Evolutionary conservation across 345 rosid genomes (phyloP).

Genomic region (Balakata baccata): DNA sequence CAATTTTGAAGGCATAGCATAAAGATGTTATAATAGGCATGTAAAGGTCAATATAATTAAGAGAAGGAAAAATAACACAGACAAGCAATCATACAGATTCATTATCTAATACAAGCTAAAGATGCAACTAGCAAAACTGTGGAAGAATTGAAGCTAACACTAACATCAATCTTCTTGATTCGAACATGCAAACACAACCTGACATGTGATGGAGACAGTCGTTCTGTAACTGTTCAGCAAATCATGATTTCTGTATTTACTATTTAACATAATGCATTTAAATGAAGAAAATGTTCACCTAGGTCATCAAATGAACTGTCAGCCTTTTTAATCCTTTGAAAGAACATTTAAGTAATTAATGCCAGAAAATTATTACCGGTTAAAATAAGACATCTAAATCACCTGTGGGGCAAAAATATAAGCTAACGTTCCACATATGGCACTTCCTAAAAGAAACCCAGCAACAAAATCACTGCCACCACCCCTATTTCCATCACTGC

Average conservation of each 20-base stretch:
- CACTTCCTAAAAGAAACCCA: conserved; percentile 88
- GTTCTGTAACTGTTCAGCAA: not conserved
- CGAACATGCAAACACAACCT: not conserved
- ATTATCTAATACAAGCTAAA: not conserved
- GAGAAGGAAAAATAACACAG: not conserved
- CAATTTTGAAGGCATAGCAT: not conserved
- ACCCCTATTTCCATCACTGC: conserved; percentile 51
- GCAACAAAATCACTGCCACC: conserved; percentile 72
- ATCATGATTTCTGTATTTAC: not conserved
- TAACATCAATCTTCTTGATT: not conserved
- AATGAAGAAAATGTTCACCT: not conserved
- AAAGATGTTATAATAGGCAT: not conserved
- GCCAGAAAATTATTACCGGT: conserved; percentile 11
- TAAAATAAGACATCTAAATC: conserved; percentile 10
- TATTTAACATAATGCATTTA: not conserved
- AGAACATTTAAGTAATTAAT: not conserved
- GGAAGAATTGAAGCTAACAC: not conserved
- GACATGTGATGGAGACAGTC: not conserved
- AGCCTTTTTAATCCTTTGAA: not conserved
- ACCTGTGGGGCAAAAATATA: conserved; percentile 94
- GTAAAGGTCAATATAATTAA: not conserved
- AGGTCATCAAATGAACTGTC: not conserved
- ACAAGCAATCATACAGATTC: conserved; percentile 6
- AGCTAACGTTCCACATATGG: conserved; percentile 70
- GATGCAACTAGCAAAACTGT: not conserved